Evolutionary conservation across 2,329 filamentous ascomycete species (phyloP).

Genomic region (Clarireedia monteithiana): DNA sequence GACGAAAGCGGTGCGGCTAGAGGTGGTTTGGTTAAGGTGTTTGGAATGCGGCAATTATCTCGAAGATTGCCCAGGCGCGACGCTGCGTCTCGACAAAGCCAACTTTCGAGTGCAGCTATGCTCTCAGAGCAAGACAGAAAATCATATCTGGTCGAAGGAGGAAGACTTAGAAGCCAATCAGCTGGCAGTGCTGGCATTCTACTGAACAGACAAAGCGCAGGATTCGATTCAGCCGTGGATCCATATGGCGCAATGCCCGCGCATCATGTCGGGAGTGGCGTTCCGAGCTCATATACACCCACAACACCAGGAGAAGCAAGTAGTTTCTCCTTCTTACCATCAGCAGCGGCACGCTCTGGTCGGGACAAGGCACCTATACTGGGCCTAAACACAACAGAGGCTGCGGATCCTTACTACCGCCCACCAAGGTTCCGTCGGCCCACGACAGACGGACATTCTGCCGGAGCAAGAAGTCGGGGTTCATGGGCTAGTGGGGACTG

Average conservation of each 20-base stretch:
- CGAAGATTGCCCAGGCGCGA: conserved; percentile 59
- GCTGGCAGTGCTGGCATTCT: conserved; percentile 53
- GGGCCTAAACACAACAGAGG: conserved; percentile 41
- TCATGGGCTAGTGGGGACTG: conserved; percentile 40
- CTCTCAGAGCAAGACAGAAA: conserved; percentile 62
- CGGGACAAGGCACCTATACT: conserved; percentile 33
- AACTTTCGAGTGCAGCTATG: conserved; percentile 77
- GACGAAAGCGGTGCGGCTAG: conserved; percentile 64
- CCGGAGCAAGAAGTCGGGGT: conserved; percentile 35
- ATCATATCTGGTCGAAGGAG: conserved; percentile 42
- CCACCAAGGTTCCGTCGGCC: conserved; percentile 67
- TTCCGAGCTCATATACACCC: conserved; percentile 58
- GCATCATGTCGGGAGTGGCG: conserved; percentile 37
- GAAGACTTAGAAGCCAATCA: conserved; percentile 53
- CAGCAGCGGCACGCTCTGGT: conserved; percentile 27
- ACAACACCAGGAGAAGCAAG: conserved; percentile 67
- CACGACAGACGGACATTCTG: conserved; percentile 43
- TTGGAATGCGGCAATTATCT: conserved; percentile 83
- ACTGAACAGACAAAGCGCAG: conserved; percentile 45
- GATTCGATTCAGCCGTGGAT: conserved; percentile 44
- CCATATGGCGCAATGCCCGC: conserved; percentile 32
- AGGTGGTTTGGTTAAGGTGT: conserved; percentile 82
- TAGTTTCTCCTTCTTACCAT: conserved; percentile 63
- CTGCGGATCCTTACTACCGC: conserved; percentile 78
- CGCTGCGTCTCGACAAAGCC: conserved; percentile 65